A percentile compares a stretch with the other conserved stretches of the same genome.
phyloP scores from a whole-genome alignment of 2,329 filamentous ascomycete species.

The Xylaria sp. region DNA sequence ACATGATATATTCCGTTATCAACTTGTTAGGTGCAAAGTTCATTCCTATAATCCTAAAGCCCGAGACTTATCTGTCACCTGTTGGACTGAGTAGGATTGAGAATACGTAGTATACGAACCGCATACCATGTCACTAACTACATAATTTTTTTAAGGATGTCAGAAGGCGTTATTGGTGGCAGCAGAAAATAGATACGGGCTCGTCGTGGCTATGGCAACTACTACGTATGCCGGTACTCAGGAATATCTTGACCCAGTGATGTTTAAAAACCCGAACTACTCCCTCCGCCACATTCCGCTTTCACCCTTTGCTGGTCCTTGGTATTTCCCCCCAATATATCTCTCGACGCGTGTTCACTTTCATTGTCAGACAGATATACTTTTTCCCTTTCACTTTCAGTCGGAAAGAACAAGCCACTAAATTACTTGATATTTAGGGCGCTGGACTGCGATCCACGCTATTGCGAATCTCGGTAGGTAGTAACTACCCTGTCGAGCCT shows the following conservation, averaged over 20 bases:
- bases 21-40: background rate
- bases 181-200: conserved; percentile 24
- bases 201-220: conserved; percentile 26
- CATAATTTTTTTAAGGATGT: background rate
- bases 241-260: conserved; percentile 15
- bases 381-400: background rate
- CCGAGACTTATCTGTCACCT: background rate
- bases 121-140: background rate
- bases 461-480: conserved; percentile 17
- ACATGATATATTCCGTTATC: conserved; percentile 7
- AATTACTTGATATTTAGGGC: background rate
- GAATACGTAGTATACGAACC: background rate
- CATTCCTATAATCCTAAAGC: conserved; percentile 9
- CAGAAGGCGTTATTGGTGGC: conserved; percentile 25
- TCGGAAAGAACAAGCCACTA: background rate
- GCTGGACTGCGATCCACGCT: background rate
- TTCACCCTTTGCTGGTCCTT: background rate
- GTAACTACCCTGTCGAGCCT: conserved; percentile 42
- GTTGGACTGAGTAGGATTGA: conserved; percentile 9
- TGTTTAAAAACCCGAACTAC: conserved; percentile 22
- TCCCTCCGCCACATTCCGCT: conserved; percentile 6
- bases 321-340: conserved; percentile 3
- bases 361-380: background rate
- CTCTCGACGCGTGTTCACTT: conserved; percentile 10
- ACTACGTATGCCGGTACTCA: background rate